Evolutionary conservation across 2,329 filamentous ascomycete species (phyloP).

Genomic region (Epicoccum nigrum): DNA sequence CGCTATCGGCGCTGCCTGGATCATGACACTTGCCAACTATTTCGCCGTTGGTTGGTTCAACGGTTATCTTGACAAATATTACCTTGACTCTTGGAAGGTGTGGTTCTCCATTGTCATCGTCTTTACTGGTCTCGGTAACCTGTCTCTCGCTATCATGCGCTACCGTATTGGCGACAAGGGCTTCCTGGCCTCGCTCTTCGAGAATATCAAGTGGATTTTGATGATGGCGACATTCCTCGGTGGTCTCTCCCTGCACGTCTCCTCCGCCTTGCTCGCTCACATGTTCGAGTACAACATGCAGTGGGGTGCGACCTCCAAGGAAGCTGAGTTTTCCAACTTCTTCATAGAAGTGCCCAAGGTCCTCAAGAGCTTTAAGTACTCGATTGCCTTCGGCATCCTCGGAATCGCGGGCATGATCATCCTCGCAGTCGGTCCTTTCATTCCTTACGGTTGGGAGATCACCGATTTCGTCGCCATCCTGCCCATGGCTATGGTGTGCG

Average conservation of each 20-base stretch:
- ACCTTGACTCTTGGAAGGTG: conserved; percentile 72
- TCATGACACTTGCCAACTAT: conserved; percentile 70
- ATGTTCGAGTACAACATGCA: conserved; percentile 87
- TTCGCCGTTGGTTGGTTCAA: conserved; percentile 73
- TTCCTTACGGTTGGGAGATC: conserved; percentile 64
- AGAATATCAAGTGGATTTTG: conserved; percentile 67
- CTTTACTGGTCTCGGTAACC: conserved; percentile 65
- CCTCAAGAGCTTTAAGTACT: conserved; percentile 77
- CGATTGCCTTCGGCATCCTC: conserved; percentile 66
- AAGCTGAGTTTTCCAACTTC: conserved; percentile 81
- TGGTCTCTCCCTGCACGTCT: conserved; percentile 78
- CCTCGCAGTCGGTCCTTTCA: conserved; percentile 66
- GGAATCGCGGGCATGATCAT: conserved; percentile 69
- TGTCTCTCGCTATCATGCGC: conserved; percentile 65
- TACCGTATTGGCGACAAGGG: conserved; percentile 63
- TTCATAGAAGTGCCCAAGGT: conserved; percentile 84
- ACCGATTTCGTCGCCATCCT: conserved; percentile 68
- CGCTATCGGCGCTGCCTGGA: conserved; percentile 69
- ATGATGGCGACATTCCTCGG: conserved; percentile 80
- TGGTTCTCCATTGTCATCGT: conserved; percentile 62
- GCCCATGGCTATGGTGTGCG: conserved; percentile 75
- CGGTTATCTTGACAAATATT: conserved; percentile 78
- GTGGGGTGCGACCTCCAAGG: conserved; percentile 83
- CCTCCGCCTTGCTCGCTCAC: conserved; percentile 76
- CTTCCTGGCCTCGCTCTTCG: conserved; percentile 57